These are phyloP conservation scores for Mucor lusitanicus DNA, from an alignment of 371 early-diverging fungal genomes.

Conservation along the genomic window DNA sequence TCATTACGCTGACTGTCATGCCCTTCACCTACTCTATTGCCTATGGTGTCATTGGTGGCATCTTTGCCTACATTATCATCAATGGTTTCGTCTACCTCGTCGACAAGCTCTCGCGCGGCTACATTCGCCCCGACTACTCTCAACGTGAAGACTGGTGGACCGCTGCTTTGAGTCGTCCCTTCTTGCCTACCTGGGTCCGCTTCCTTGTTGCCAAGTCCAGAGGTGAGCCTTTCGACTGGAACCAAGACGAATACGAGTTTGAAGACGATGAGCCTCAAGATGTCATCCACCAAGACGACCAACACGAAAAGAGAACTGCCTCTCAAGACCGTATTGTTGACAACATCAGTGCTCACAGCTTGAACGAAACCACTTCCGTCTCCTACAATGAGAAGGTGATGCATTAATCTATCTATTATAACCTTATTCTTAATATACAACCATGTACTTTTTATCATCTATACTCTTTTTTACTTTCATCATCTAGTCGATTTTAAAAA, in stretches of 20 bases:
- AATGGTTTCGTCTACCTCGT: constrained; percentile 55
- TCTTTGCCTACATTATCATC: constrained; percentile 60
- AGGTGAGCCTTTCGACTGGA: constrained; percentile 36
- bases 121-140: constrained; percentile 52
- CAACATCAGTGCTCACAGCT: constrained; percentile 3
- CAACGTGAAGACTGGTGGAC: constrained; percentile 53
- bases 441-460: background rate
- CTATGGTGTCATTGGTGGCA: constrained; percentile 70
- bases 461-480: background rate
- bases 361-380: constrained; percentile 12
- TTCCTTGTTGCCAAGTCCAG: constrained; percentile 32
- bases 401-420: background rate
- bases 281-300: background rate
- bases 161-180: constrained; percentile 33
- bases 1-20: constrained; percentile 75
- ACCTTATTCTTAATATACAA: background rate
- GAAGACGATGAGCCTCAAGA: constrained; percentile 19
- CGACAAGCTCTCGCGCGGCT: constrained; percentile 51
- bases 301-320: constrained; percentile 4
- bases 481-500: background rate
- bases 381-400: constrained; percentile 13
- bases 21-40: constrained; percentile 77
- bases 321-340: constrained; percentile 20
- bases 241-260: constrained; percentile 36
- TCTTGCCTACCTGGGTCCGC: constrained; percentile 44